phyloP scores from a whole-genome alignment of 306 rosid species.

The Sicyos edulis region DNA sequence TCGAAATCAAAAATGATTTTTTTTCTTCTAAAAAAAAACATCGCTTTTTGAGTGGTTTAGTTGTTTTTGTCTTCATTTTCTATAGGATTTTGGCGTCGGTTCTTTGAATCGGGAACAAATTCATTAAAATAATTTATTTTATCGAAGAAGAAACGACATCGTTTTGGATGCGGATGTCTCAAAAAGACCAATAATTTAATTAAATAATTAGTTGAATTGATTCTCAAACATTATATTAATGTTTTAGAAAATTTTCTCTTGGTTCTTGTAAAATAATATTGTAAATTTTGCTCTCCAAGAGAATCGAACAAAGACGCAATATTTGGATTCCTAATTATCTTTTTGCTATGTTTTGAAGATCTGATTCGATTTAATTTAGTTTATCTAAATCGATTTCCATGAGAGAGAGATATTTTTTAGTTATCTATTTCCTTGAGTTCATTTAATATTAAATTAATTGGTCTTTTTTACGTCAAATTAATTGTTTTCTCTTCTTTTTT shows the following conservation, averaged over 20 bases:
- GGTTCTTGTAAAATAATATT: not conserved
- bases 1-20: not conserved
- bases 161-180: constrained; percentile 1
- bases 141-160: not conserved
- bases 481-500: not conserved
- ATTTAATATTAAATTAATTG: no score
- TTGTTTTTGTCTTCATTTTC: not conserved
- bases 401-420: not conserved
- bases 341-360: not conserved
- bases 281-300: not conserved
- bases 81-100: not conserved
- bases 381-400: not conserved
- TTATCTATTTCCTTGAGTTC: no score
- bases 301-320: not conserved
- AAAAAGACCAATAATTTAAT: not conserved
- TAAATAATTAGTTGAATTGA: not conserved
- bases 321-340: not conserved
- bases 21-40: not conserved
- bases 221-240: not conserved
- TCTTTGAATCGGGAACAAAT: constrained; percentile 12
- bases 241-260: not conserved
- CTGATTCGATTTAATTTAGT: not conserved
- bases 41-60: not conserved
- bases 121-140: not conserved
- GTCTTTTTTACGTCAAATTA: not conserved